Evolutionary conservation across 495 filamentous ascomycete species (phyloP).

Genomic region (Penicillium psychrofluorescens): DNA sequence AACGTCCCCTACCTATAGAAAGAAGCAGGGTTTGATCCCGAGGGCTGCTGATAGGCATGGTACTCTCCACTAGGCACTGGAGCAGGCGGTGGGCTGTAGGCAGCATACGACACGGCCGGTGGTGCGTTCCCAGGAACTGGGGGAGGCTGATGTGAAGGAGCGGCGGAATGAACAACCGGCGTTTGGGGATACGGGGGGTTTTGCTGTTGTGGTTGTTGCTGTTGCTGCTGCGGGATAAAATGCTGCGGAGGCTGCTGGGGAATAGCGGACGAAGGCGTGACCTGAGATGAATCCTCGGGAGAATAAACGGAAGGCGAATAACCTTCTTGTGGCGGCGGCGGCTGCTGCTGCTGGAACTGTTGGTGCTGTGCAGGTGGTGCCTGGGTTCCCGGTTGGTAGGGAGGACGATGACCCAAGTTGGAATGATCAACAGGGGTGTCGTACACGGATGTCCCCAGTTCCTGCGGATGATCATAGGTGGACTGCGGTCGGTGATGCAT

Average conservation of each 20-base stretch:
- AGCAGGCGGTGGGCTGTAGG: constrained; percentile 24
- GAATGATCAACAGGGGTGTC: constrained; percentile 63
- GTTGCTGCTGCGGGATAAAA: constrained; percentile 32
- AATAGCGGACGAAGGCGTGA: constrained; percentile 20
- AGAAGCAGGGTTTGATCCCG: constrained; percentile 34
- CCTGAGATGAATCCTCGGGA: constrained; percentile 43
- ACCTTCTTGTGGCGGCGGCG: constrained; percentile 28
- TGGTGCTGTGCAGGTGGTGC: constrained; percentile 31
- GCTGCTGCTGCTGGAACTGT: constrained; percentile 32
- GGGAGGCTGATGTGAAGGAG: constrained; percentile 42
- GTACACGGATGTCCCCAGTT: constrained; percentile 77
- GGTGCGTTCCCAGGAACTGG: constrained; percentile 33
- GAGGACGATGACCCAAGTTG: constrained; percentile 25
- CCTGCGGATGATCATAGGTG: constrained; percentile 71
- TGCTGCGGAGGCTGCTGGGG: constrained; percentile 21
- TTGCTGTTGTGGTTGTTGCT: constrained; percentile 23
- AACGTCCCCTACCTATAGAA: constrained; percentile 29
- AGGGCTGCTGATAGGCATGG: constrained; percentile 44
- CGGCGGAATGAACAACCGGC: constrained; percentile 34
- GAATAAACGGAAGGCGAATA: constrained; percentile 57
- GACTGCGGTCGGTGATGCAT: constrained; percentile 56
- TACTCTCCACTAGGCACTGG: constrained; percentile 34
- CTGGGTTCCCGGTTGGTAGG: constrained; percentile 36
- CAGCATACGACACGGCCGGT: constrained; percentile 37
- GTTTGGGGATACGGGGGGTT: constrained; percentile 35